Conservation (phyloP, 2,329 filamentous ascomycete genomes). For the Pestalotiopsis sp. region DNA sequence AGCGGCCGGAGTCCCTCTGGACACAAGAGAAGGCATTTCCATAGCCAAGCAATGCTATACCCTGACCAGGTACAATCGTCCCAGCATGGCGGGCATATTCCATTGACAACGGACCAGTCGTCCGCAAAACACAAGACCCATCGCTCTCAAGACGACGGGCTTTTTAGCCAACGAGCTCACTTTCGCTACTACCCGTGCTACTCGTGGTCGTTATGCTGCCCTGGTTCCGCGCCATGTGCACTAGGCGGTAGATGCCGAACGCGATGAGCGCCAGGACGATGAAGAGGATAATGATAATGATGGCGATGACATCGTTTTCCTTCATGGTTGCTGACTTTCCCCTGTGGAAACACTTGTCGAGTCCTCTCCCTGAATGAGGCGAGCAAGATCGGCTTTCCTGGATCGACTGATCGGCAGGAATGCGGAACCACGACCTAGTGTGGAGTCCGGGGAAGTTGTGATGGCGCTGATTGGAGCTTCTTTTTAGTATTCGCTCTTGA, state of each 20-base stretch:
- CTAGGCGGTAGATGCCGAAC: constrained; percentile 66
- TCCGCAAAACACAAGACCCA: too few species aligned
- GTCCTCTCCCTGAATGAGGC: neutral
- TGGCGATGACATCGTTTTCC: constrained; percentile 68
- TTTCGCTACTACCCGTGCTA: constrained; percentile 15
- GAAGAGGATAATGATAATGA: constrained; percentile 71
- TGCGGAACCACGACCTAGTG: neutral
- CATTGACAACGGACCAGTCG: too few species aligned
- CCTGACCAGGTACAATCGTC: too few species aligned
- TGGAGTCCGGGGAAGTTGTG: neutral
- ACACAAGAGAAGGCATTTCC: too few species aligned
- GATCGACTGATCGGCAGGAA: neutral
- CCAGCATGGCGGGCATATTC: too few species aligned
- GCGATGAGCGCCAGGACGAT: constrained; percentile 61
- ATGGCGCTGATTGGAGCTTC: neutral
- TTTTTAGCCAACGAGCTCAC: constrained; percentile 4
- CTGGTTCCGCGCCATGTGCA: constrained; percentile 49
- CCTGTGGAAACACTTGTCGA: constrained; percentile 1
- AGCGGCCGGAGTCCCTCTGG: neutral
- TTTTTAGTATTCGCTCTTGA: neutral
- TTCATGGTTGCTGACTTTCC: constrained; percentile 50
- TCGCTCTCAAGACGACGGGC: too few species aligned
- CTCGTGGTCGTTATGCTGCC: constrained; percentile 27
- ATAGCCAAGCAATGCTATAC: too few species aligned
- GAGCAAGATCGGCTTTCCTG: neutral